Evolutionary conservation across 768 basidiomycete species (phyloP), one percentile per base, ranked within the genome.

Genomic region (Phylloporus sp.): DNA sequence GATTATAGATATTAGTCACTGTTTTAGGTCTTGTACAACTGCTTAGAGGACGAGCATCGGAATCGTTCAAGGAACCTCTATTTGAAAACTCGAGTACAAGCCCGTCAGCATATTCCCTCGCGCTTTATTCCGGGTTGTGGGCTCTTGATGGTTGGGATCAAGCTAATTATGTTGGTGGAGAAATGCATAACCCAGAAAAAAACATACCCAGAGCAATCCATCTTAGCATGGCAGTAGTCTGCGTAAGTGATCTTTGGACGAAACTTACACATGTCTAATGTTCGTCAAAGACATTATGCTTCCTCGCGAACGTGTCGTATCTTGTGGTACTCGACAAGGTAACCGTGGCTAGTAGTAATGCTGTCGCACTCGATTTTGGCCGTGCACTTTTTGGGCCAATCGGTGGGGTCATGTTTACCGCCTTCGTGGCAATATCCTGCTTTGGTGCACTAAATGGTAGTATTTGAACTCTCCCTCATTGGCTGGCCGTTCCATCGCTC

Each of bases 101-200:
- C 55, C 88, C 92, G 1, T 88, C 91, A 2, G 76, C 83, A 3
- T 97, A 92, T 71, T 91, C 95, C 6, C 74, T 97, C n/a, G 95
- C 95, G 0, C 74, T 97, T 6, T 99, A 97, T 69, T 95, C 93
- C 11, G 91, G 93, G 3, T 72, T 98, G 5, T 97, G 89, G 91
- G 94, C 94, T 2, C 94, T 91, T 58, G 94, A 94, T 67, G 95
- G 95, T 1, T 99, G 94, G 94, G 95, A 95, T 62, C 88, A 90
- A 69, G 86, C 81, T 26, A 94, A 92, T 65, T 95, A 88, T 56
- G 90, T 97, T 15, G 90, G 88, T 13, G 95, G 90, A 26, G 93
- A 93, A 68, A 89, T 97, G 73, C 72, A 76, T 48, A 80, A 86
- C 53, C 84, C 91, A 2, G 81, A 86, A 62, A 88, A 82, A 63